Evolutionary conservation across 371 early-diverging fungal genomes (phyloP), one percentile per base, ranked within the genome.

Genomic region (Pancytospora epiphaga): DNA sequence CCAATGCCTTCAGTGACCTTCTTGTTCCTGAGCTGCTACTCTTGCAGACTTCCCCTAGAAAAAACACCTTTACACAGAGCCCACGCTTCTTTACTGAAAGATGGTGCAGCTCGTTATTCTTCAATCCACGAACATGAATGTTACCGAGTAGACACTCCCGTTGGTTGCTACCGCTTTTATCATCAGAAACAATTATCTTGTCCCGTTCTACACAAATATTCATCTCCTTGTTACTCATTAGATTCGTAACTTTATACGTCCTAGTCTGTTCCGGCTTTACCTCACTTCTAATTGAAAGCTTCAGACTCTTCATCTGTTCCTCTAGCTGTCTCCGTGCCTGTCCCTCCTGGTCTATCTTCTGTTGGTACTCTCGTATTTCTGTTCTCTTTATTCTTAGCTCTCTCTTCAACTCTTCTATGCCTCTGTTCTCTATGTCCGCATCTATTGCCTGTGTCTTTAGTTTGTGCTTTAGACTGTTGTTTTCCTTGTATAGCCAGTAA

Each of bases 331-430:
- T 54, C 47, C 67, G 68, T 36, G 52, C 30, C 15, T 18, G 12
- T 1, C 66, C 69, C 57, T 79, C 69, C 37, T 69, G 49, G 6
- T 79, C 72, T n/a, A 74, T 56, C 57, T 70, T 72, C 56, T 73
- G 72, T 34, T 77, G 50, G 37, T 69, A 69, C 27, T 77, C 79
- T 68, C 62, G 72, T 22, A 77, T 69, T 52, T 79, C 74, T 0
- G 62, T 62, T 25, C 62, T 71, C 32, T 40, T 39, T 1, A 66
- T 52, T 49, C 72, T 58, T 3, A 79, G 58, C 27, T 79, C 54
- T 60, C 70, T 79, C 57, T 71, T 70, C 9, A 77, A n/a, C 19
- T 63, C 60, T 30, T 63, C 64, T 15, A 61, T 62, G 27, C 60
- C n/a, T n/a, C 36, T 50, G 47, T 4, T 58, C 43, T 58, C 68